Percentiles rank a stretch among this genome's conserved stretches.
Evolutionary conservation across 495 filamentous ascomycete species (phyloP).

Genomic region (Xylaria flabelliformis): DNA sequence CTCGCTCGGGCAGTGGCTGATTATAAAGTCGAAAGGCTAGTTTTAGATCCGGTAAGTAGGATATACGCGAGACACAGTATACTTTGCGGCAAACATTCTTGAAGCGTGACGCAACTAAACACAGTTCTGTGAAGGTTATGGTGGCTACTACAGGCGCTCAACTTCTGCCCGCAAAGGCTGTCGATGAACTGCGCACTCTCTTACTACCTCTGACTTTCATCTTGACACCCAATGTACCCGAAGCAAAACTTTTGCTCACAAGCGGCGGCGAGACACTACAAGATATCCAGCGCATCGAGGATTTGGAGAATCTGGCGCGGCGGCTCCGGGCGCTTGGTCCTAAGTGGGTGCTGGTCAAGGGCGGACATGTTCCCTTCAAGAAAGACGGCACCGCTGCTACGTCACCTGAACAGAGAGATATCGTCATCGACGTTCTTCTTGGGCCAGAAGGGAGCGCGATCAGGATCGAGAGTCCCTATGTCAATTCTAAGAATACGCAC

Average conservation of each 20-base stretch:
- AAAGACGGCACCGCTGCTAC: slow-evolving; percentile 62
- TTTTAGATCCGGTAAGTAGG: slow-evolving; percentile 79
- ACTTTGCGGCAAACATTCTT: neutral
- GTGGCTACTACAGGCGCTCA: slow-evolving; percentile 83
- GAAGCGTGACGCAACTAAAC: neutral
- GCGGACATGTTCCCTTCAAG: slow-evolving; percentile 85
- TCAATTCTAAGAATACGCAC: slow-evolving; percentile 81
- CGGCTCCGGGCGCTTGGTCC: slow-evolving; percentile 71
- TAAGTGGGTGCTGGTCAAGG: slow-evolving; percentile 84
- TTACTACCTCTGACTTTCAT: slow-evolving; percentile 81
- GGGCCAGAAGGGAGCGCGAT: slow-evolving; percentile 58
- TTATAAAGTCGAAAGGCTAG: slow-evolving; percentile 65
- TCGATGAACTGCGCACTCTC: slow-evolving; percentile 65
- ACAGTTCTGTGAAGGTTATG: slow-evolving; percentile 71
- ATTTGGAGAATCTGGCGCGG: slow-evolving; percentile 71
- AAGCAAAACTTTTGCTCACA: slow-evolving; percentile 76
- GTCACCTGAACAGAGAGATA: slow-evolving; percentile 61
- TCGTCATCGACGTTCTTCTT: slow-evolving; percentile 77
- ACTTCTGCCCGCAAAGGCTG: slow-evolving; percentile 73
- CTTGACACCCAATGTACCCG: slow-evolving; percentile 90
- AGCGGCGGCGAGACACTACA: slow-evolving; percentile 56
- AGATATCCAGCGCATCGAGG: slow-evolving; percentile 60
- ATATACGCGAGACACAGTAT: neutral
- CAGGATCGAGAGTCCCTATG: slow-evolving; percentile 70
- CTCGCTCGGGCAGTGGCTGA: slow-evolving; percentile 71